Conservation (phyloP, 2,329 filamentous ascomycete species). For the Anthostomella pinea region DNA sequence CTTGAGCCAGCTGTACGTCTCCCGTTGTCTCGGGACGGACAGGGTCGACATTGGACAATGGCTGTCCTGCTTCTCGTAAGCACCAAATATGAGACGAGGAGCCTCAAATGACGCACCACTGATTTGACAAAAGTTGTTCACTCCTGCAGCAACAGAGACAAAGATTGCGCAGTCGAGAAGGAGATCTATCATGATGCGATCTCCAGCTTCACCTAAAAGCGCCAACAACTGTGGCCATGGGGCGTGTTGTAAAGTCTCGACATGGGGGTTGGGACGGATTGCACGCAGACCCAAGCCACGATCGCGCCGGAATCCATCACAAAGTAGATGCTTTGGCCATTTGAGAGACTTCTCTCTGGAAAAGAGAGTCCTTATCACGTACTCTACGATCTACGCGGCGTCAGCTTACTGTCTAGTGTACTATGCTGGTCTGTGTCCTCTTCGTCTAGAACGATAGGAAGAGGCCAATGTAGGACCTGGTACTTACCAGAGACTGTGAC, state of each 20-base stretch:
- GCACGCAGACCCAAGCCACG: conserved; percentile 53
- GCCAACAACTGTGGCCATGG: conserved; percentile 75
- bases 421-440: not conserved
- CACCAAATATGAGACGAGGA: conserved; percentile 2
- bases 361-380: conserved; percentile 75
- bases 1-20: conserved; percentile 3
- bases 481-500: conserved; percentile 62
- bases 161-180: conserved; percentile 79
- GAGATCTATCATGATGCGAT: conserved; percentile 73
- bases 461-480: conserved; percentile 5
- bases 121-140: conserved; percentile 71
- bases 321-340: conserved; percentile 72
- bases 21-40: conserved; percentile 11
- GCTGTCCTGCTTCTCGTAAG: conserved; percentile 38
- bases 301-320: conserved; percentile 71
- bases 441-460: not conserved
- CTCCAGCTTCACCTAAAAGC: conserved; percentile 71
- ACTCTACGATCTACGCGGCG: conserved; percentile 65
- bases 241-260: conserved; percentile 61
- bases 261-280: conserved; percentile 66
- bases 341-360: conserved; percentile 47
- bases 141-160: conserved; percentile 53
- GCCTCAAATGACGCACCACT: conserved; percentile 59
- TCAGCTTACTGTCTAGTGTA: conserved; percentile 9
- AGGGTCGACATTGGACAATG: conserved; percentile 46